Evolutionary conservation across 139 green algal genomes (phyloP).

Genomic region (Diplosphaera chodatii): DNA sequence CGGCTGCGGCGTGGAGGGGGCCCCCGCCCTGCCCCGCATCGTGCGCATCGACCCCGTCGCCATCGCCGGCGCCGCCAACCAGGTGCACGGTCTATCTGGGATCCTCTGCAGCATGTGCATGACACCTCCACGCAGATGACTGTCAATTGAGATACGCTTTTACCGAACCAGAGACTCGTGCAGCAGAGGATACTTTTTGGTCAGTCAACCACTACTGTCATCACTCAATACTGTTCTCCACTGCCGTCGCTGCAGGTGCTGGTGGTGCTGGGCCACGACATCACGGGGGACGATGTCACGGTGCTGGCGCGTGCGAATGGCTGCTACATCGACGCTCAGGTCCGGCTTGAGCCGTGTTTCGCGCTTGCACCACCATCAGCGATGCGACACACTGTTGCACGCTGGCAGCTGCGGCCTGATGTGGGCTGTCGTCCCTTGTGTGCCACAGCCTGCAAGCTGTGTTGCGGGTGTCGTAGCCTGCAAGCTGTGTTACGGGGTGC

Average conservation of each 20-base stretch:
- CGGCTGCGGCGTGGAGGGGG: not conserved
- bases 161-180: no score
- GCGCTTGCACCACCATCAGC: not conserved
- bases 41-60: not conserved
- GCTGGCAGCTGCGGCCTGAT: not conserved
- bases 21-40: not conserved
- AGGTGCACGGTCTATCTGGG: not conserved
- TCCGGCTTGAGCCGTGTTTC: not conserved
- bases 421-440: not conserved
- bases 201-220: no score
- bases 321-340: slow-evolving; percentile 24
- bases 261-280: slow-evolving; percentile 14
- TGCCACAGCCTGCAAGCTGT: no score
- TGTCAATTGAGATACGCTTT: no score
- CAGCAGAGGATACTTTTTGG: no score
- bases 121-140: no score
- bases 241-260: not conserved
- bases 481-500: no score
- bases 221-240: not conserved
- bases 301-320: slow-evolving; percentile 30
- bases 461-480: no score
- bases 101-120: no score
- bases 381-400: not conserved
- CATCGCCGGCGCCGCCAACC: not conserved
- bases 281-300: slow-evolving; percentile 22